Evolutionary conservation across 2,329 filamentous ascomycete species (phyloP).

Genomic region (Trichophyton simii): DNA sequence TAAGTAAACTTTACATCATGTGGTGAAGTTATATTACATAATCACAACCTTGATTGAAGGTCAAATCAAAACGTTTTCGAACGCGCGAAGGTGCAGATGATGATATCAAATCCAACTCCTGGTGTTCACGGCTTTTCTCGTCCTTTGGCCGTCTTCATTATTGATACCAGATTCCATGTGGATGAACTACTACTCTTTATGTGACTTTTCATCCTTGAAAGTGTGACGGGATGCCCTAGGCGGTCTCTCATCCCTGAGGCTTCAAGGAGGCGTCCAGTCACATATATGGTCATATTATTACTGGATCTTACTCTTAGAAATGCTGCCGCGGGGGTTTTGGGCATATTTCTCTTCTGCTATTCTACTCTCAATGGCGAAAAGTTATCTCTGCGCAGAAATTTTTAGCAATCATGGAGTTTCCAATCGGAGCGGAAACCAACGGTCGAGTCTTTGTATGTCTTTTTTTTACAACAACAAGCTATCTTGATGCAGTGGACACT

Average conservation of each 20-base stretch:
- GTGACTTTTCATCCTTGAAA: background rate
- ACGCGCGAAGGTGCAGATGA: background rate
- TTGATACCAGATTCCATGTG: no score
- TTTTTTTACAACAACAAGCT: background rate
- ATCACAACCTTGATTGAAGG: background rate
- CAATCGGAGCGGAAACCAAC: constrained; percentile 31
- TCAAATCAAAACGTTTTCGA: background rate
- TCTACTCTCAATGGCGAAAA: constrained; percentile 3
- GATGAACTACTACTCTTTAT: background rate
- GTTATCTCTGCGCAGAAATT: background rate
- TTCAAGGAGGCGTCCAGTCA: background rate
- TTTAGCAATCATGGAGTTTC: constrained; percentile 30
- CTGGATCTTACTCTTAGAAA: background rate
- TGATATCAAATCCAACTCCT: background rate
- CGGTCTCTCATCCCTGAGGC: background rate
- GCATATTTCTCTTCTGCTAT: background rate
- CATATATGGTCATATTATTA: background rate
- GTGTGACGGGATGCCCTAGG: background rate
- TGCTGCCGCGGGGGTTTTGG: background rate
- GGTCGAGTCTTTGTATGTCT: constrained; percentile 30
- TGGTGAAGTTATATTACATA: background rate
- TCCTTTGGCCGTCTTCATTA: background rate
- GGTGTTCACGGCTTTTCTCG: background rate
- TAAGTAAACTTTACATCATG: background rate
- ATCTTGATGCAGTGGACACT: background rate